Evolutionary conservation across 306 rosid species (phyloP), one percentile per base, ranked within the genome.

Genomic region (Adenanthera pavonina): DNA sequence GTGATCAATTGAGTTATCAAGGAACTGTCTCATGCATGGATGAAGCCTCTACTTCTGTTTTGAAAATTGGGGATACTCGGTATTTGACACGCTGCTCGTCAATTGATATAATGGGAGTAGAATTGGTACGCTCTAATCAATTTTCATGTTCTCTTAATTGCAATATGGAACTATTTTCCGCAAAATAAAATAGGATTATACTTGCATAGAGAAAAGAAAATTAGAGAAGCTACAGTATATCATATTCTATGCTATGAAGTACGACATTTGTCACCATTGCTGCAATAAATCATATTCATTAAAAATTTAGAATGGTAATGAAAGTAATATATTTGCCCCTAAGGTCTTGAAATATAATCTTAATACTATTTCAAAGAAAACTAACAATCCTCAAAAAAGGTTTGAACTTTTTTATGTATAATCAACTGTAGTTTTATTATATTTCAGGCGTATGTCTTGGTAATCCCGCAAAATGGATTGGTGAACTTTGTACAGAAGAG

Each of bases 361-460:
- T 59, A 60, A 25, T 30, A 11, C 66, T 30, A 1, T 9, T 15
- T 25, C 17, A 57, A 8, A 14, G 16, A 25, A 60, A 60, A 60
- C 38, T 30, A 60, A 25, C 30, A 15, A 61, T 61, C 6, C n/a
- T 49, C 54, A 14, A 49, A 13, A 25, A 25, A 25, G 30, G 12
- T 5, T 61, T 30, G 16, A 5, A 30, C 12, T 36, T 30, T 30
- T 12, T 25, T 11, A 40, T 25, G 67, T 36, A 34, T 64, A 7
- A 64, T 34, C 20, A 35, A 15, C 16, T 14, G 3, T 7, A 35
- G 44, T 52, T 76, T n/a, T 52, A 19, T 83, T 35, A 33, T 20
- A 36, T 89, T 87, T 85, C 89, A 94, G 97, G 93, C 87, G 40
- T 78, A 81, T 71, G 85, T 84, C n/a, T 44, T 88, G 77, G 90